Conservation (phyloP, 2,329 filamentous ascomycete genomes). For the Apiospora aurea region DNA sequence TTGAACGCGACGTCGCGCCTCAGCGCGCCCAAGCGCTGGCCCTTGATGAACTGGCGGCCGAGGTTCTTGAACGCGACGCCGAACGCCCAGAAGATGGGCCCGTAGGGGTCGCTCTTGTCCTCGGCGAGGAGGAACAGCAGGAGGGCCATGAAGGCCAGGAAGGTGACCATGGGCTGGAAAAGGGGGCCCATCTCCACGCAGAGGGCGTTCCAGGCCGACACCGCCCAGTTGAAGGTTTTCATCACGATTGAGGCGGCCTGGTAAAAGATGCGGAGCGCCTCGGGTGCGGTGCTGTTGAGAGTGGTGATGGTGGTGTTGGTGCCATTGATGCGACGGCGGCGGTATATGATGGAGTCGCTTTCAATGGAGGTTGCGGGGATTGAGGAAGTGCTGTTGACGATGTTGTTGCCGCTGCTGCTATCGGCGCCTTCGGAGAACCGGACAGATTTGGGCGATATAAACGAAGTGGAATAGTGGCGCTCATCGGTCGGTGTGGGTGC, state of each 20-base stretch:
- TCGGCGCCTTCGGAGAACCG: background rate
- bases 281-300: background rate
- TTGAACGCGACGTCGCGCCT: background rate
- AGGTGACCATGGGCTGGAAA: too few species aligned
- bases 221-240: background rate
- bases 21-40: background rate
- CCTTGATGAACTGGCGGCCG: background rate
- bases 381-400: background rate
- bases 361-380: background rate
- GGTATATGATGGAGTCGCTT: background rate
- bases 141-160: too few species aligned
- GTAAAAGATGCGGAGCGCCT: background rate
- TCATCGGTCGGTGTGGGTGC: background rate
- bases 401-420: background rate
- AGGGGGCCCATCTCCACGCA: background rate
- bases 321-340: too few species aligned
- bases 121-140: too few species aligned
- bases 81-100: too few species aligned
- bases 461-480: background rate
- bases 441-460: background rate
- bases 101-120: too few species aligned
- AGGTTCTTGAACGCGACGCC: background rate
- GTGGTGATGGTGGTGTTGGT: too few species aligned
- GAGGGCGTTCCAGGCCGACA: background rate
- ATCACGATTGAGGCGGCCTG: background rate